A percentile compares a stretch with the other conserved stretches of the same genome.
Evolutionary conservation across 768 basidiomycete species (phyloP).

Genomic region (Leccinum broughii): DNA sequence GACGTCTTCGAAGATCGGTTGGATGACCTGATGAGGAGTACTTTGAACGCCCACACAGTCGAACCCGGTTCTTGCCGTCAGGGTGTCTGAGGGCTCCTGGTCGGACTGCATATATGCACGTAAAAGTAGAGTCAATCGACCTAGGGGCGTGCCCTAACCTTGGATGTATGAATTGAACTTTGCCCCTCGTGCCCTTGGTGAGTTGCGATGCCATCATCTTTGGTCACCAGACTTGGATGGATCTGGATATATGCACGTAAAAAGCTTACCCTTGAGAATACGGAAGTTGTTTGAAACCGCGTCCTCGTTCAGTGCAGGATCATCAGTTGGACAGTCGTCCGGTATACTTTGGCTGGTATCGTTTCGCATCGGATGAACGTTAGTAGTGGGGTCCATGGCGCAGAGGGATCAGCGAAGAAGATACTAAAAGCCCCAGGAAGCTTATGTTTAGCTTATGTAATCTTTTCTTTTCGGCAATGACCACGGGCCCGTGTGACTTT

Average conservation of each 20-base stretch:
- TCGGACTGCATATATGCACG: conserved; percentile 25
- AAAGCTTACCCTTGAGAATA: background rate
- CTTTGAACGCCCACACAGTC: background rate
- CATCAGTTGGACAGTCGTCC: background rate
- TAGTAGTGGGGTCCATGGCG: conserved; percentile 12
- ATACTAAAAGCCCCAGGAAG: background rate
- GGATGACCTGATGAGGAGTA: background rate
- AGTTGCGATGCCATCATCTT: background rate
- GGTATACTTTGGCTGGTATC: background rate
- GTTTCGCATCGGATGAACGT: background rate
- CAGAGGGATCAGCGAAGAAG: background rate
- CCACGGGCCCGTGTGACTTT: no score
- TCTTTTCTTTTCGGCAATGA: no score
- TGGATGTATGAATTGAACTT: background rate
- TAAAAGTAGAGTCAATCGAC: background rate
- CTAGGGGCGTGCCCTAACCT: conserved; percentile 5
- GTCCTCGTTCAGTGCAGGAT: background rate
- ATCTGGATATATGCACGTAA: conserved; percentile 20
- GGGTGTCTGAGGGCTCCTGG: conserved; percentile 2
- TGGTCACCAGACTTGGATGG: background rate
- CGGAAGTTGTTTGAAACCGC: background rate
- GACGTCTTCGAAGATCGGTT: background rate
- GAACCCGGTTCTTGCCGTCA: background rate
- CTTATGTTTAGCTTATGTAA: no score
- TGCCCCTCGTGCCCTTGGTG: background rate